Base-by-base conservation (phyloP, 1,284 basidiomycete genomes). In the Fistulinella cinereoalba region DNA sequence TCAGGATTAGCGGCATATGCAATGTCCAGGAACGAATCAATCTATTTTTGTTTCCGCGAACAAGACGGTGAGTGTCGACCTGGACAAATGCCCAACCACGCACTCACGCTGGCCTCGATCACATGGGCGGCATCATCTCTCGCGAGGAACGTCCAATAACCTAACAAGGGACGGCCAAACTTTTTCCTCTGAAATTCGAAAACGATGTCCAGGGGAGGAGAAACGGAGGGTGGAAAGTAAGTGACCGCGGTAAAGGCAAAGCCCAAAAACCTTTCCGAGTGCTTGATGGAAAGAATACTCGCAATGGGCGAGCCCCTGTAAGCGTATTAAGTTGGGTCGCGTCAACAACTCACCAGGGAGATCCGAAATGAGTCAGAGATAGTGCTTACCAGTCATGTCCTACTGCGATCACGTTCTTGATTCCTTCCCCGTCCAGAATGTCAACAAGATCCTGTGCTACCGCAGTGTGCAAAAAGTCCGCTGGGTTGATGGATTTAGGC, bases 351-450 rank as follows among this genome's bases (percentile, higher is more conserved):
- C 7, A 16, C 25, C n/a, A 12, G 5, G n/a, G 4, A 13, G 18
- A 10, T 9, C 7, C 10, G 18, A 36, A 10, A 21, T 12, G 25
- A 19, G 18, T 10, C 6, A 19, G 18, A 18, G 3, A 12, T 8
- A 19, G 8, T 15, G 57, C 37, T 27, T 47, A 69, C 75, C 74
- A 77, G 54, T 76, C 75, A 42, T 77, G 75, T 7, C 65, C 72
- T 28, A 78, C 59, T n/a, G 56, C 65, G 44, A 76, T 50, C 25
- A 65, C 69, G 15, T 67, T 56, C 15, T 61, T 43, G 31, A 66
- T 55, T 0, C 48, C 50, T 51, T 75, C 75, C 7, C 50, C 60
- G 39, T 76, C 70, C 37, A 77, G 56, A 33, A 76, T 65, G n/a
- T 72, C 73, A 4, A 73, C 23, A 11, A 78, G 41, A 47, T 77